Percentiles rank a stretch among this genome's conserved stretches.
These are phyloP conservation scores for Pichia sp. DNA, from an alignment of 1,139 yeast species.

Conservation along the genomic window DNA sequence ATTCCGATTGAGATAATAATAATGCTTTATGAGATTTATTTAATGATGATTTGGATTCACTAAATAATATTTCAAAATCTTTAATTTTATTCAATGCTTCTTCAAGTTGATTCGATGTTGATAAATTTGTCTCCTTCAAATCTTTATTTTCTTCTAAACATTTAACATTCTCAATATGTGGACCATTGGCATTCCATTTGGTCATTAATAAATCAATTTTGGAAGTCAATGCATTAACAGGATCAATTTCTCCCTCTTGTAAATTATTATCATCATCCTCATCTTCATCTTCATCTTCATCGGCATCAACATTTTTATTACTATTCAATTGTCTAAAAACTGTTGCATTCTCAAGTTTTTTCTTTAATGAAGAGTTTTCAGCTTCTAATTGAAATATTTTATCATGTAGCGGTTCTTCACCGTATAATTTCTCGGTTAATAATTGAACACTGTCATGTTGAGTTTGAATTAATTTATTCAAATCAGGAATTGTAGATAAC, in stretches of 20 bases:
- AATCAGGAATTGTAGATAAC: slow-evolving; percentile 44
- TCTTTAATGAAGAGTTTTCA: slow-evolving; percentile 38
- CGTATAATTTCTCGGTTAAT: slow-evolving; percentile 38
- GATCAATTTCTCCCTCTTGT: neutral
- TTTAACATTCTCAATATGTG: neutral
- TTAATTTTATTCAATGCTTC: slow-evolving; percentile 13
- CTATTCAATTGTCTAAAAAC: slow-evolving; percentile 28
- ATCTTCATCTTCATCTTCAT: too few species aligned
- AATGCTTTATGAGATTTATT: slow-evolving; percentile 73
- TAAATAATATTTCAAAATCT: slow-evolving; percentile 51
- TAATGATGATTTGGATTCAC: slow-evolving; percentile 64
- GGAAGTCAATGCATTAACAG: slow-evolving; percentile 3
- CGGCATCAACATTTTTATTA: too few species aligned
- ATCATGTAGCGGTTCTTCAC: slow-evolving; percentile 40
- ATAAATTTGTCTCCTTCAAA: slow-evolving; percentile 24
- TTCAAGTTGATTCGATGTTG: slow-evolving; percentile 21
- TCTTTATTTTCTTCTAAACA: slow-evolving; percentile 23
- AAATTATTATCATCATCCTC: neutral
- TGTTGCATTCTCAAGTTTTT: slow-evolving; percentile 42
- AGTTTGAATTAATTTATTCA: slow-evolving; percentile 49
- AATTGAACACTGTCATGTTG: slow-evolving; percentile 45
- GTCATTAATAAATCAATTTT: slow-evolving; percentile 7
- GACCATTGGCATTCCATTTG: slow-evolving; percentile 8
- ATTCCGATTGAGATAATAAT: slow-evolving; percentile 64
- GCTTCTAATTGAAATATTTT: slow-evolving; percentile 44